A percentile compares a stretch with the other conserved stretches of the same genome.
Evolutionary conservation across 2,329 filamentous ascomycete genomes (phyloP).

Genomic region (Cadophora luteo-olivacea): DNA sequence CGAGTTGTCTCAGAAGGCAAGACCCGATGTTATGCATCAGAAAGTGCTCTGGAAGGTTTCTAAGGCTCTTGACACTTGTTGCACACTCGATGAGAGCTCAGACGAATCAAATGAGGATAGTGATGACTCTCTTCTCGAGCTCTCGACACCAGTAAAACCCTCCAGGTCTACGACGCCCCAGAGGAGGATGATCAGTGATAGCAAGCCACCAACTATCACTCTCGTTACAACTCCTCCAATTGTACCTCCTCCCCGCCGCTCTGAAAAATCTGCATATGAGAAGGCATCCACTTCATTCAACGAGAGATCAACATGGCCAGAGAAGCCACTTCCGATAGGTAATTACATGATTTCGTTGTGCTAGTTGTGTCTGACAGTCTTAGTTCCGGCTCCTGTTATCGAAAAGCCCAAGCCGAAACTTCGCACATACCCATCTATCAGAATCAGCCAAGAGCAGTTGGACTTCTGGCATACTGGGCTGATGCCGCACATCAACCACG

Average conservation of each 20-base stretch:
- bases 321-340: slow-evolving; percentile 35
- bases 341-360: background rate
- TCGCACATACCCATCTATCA: slow-evolving; percentile 65
- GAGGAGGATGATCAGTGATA: slow-evolving; percentile 31
- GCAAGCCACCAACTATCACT: slow-evolving; percentile 28
- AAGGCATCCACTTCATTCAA: slow-evolving; percentile 27
- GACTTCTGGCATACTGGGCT: slow-evolving; percentile 75
- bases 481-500: slow-evolving; percentile 75
- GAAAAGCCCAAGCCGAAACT: slow-evolving; percentile 50
- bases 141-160: slow-evolving; percentile 31
- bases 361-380: slow-evolving; percentile 26
- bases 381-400: slow-evolving; percentile 32
- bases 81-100: slow-evolving; percentile 64
- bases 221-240: slow-evolving; percentile 25
- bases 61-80: slow-evolving; percentile 62
- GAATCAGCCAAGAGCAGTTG: slow-evolving; percentile 64
- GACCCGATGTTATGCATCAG: slow-evolving; percentile 61
- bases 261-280: slow-evolving; percentile 37
- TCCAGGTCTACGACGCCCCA: slow-evolving; percentile 34
- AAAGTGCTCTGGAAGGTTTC: slow-evolving; percentile 60
- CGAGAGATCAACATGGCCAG: slow-evolving; percentile 37
- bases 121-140: slow-evolving; percentile 51
- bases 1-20: slow-evolving; percentile 55
- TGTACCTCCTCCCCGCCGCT: slow-evolving; percentile 33
- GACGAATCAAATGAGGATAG: slow-evolving; percentile 58